Conservation (phyloP, 164 flowering plant species). For the Cinnamomum chago region DNA sequence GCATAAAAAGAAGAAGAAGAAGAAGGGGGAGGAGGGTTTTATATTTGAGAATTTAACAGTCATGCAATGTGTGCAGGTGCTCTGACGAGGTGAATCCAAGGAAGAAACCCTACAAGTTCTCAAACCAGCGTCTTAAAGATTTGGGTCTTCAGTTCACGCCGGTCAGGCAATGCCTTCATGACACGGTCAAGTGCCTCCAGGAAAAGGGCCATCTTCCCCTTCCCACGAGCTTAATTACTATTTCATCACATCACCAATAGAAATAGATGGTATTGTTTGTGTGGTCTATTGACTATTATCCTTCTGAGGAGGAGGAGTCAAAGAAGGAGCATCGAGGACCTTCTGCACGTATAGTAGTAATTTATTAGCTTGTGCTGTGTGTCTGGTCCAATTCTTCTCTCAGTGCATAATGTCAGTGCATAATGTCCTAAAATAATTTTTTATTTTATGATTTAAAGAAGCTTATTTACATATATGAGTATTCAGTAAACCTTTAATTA, state of each 20-base stretch:
- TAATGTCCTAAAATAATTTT: too few relatives aligned
- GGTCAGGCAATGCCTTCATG: conserved; percentile 54
- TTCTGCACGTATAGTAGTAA: too few relatives aligned
- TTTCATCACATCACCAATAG: background rate
- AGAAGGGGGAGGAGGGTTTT: too few relatives aligned
- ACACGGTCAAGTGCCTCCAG: conserved; percentile 73
- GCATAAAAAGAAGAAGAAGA: too few relatives aligned
- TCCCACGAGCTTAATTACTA: conserved; percentile 11
- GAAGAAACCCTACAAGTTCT: conserved; percentile 76
- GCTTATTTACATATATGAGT: too few relatives aligned
- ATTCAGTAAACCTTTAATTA: too few relatives aligned
- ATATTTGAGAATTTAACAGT: too few relatives aligned
- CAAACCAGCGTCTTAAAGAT: conserved; percentile 77
- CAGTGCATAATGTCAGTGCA: too few relatives aligned
- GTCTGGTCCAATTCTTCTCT: too few relatives aligned
- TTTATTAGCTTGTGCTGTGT: too few relatives aligned
- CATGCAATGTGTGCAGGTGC: conserved; percentile 51
- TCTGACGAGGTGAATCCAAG: conserved; percentile 86
- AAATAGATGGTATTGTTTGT: background rate
- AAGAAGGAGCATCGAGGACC: background rate
- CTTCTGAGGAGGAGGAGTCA: background rate
- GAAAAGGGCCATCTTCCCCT: conserved; percentile 76
- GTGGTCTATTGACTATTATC: background rate
- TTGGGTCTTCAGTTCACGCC: conserved; percentile 82
- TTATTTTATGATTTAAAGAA: too few relatives aligned